Percentiles rank a stretch among this genome's conserved stretches.
phyloP scores from a whole-genome alignment of 129 eudicot species.

The Artemisia argyi region DNA sequence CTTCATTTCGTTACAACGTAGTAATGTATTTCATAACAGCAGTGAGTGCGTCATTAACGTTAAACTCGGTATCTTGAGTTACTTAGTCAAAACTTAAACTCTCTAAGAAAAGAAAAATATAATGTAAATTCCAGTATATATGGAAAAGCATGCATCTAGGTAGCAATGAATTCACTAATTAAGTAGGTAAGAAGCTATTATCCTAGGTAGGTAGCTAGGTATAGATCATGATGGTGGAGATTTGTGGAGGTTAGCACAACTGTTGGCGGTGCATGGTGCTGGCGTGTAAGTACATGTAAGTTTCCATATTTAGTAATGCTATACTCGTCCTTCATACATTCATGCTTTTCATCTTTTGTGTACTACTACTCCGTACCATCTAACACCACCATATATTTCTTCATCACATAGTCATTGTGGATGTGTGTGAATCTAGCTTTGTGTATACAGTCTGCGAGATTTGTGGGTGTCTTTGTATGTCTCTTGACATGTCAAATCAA shows the following conservation, averaged over 20 bases:
- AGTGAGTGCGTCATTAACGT: no score
- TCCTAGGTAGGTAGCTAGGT: conserved; percentile 1
- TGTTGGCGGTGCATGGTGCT: neutral
- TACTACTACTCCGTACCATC: neutral
- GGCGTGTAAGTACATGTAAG: conserved; percentile 21
- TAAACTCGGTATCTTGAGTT: no score
- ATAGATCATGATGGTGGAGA: neutral
- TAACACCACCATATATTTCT: neutral
- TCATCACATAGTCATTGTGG: neutral
- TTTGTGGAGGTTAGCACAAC: neutral
- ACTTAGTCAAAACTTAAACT: no score
- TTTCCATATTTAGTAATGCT: conserved; percentile 9
- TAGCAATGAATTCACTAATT: no score
- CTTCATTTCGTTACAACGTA: no score
- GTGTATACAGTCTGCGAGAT: conserved; percentile 11
- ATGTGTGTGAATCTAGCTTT: conserved; percentile 7
- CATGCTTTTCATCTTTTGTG: conserved; percentile 27
- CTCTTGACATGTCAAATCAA: conserved; percentile 13
- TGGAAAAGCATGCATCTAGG: no score
- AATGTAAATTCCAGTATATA: no score
- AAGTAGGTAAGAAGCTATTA: neutral
- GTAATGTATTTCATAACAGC: no score
- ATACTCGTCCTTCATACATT: neutral
- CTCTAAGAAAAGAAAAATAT: no score
- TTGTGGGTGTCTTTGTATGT: conserved; percentile 12